Base-by-base conservation (phyloP, 2,329 filamentous ascomycete genomes). In the Monilinia aucupariae region DNA sequence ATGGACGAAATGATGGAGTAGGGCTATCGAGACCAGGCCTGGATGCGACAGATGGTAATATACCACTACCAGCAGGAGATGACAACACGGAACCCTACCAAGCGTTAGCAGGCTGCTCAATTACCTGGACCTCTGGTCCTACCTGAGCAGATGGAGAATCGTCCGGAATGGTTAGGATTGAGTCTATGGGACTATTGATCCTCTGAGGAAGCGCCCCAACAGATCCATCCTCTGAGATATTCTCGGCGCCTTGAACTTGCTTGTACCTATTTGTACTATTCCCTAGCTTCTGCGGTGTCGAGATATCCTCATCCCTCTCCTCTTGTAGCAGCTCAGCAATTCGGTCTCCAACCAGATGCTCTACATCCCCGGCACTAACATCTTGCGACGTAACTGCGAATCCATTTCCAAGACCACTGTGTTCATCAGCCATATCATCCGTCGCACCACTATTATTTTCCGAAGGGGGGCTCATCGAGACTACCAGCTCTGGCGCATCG, bases 141-240 rank as follows among this genome's bases (percentile, higher is more conserved):
- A 92, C 90, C 78, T 91, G 90, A 60, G 93, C 75, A 22, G 93
- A 97, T 30, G 90, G 90, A 10, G 90, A 88, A 74, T 96, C 90
- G 72, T 96, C 92, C 25, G 90, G 89, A 32, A 85, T 87, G 6
- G 91, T 96, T 63, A 84, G 75, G 34, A 86, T 75, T 17, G 89
- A 92, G 67, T 83, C 85, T 58, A 83, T 81, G 9, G 88, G 88
- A 71, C 90, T 96, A 51, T 82, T 85, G 47, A 81, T 78, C 69
- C 83, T 80, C 65, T 78, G 76, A 45, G 82, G 81, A 32, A 81
- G 69, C 54, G 78, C 80, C 68, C 83, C 81, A n/a, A 78, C 73
- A n/a, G 81, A 83, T 62, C 79, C 80, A 65, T 81, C 77, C 62
- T 84, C 81, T 10, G 82, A 84, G 22, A 70, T 71, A 67, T 80